phyloP scores from a whole-genome alignment of 2,329 filamentous ascomycete genomes.

The Trichoderma koningii region DNA sequence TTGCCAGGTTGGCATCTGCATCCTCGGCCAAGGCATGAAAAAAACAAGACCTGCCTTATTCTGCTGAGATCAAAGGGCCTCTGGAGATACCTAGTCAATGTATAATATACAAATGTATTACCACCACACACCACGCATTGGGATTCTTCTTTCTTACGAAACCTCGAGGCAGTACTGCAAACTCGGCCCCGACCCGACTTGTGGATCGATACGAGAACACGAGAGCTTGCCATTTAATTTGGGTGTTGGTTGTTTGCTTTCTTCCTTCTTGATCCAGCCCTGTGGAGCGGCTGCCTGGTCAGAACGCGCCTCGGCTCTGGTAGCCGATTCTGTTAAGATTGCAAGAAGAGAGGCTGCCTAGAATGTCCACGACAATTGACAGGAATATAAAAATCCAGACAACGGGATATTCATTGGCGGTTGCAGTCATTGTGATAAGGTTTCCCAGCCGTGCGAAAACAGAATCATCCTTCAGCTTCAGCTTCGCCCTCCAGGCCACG shows the following conservation, averaged over 20 bases:
- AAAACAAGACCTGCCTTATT: not conserved
- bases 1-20: slow-evolving; percentile 41
- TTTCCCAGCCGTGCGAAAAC: not conserved
- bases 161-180: not conserved
- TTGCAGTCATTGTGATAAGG: too few relatives aligned
- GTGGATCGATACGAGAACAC: not conserved
- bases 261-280: not conserved
- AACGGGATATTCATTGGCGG: too few relatives aligned
- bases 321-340: not conserved
- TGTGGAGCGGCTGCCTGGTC: slow-evolving; percentile 13
- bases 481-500: too few relatives aligned
- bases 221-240: too few relatives aligned
- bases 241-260: not conserved
- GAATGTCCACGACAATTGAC: not conserved
- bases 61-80: too few relatives aligned
- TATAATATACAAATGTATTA: slow-evolving; percentile 9
- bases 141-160: not conserved
- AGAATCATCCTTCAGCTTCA: not conserved
- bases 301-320: not conserved
- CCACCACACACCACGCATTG: not conserved
- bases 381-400: not conserved
- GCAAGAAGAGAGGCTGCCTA: not conserved
- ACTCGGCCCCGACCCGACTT: not conserved
- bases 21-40: slow-evolving; percentile 4
- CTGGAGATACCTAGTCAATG: not conserved